Percentiles rank a stretch among this genome's conserved stretches.
These are phyloP conservation scores for Paecilomyces formosus DNA, from an alignment of 2,329 filamentous ascomycete genomes.

Conservation along the genomic window DNA sequence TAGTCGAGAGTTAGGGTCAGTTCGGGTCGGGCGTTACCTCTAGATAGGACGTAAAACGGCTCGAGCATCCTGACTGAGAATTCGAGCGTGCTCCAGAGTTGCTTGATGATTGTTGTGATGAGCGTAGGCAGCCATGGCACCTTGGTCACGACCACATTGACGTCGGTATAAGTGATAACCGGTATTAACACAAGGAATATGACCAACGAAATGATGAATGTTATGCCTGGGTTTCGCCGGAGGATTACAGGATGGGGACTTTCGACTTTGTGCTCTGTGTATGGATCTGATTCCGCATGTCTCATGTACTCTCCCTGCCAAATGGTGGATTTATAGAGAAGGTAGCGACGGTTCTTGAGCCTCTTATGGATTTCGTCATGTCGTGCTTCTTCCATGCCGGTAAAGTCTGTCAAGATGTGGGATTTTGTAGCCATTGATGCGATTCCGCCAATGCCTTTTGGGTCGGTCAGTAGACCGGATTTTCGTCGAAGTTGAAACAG, in stretches of 20 bases:
- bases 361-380: conserved; percentile 39
- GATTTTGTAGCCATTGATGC: conserved; percentile 44
- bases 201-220: conserved; percentile 34
- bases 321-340: conserved; percentile 43
- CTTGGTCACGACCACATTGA: conserved; percentile 30
- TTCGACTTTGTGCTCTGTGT: conserved; percentile 20
- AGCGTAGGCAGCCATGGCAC: conserved; percentile 40
- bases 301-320: conserved; percentile 45
- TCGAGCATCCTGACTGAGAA: conserved; percentile 42
- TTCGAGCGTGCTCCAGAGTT: conserved; percentile 42
- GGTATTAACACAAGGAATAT: conserved; percentile 33
- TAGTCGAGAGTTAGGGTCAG: conserved; percentile 44
- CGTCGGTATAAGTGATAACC: conserved; percentile 34
- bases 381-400: conserved; percentile 37
- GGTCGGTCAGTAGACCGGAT: conserved; percentile 41
- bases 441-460: conserved; percentile 43
- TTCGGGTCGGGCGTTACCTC: conserved; percentile 36
- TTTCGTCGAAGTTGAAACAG: conserved; percentile 40
- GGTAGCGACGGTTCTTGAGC: conserved; percentile 39
- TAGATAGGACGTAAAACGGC: conserved; percentile 40
- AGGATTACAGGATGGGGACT: conserved; percentile 41
- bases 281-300: conserved; percentile 21
- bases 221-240: conserved; percentile 27
- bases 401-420: conserved; percentile 43
- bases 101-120: conserved; percentile 38